Evolutionary conservation across 2,329 filamentous ascomycete genomes (phyloP).

Genomic region (Myriosclerotinia curreyana): DNA sequence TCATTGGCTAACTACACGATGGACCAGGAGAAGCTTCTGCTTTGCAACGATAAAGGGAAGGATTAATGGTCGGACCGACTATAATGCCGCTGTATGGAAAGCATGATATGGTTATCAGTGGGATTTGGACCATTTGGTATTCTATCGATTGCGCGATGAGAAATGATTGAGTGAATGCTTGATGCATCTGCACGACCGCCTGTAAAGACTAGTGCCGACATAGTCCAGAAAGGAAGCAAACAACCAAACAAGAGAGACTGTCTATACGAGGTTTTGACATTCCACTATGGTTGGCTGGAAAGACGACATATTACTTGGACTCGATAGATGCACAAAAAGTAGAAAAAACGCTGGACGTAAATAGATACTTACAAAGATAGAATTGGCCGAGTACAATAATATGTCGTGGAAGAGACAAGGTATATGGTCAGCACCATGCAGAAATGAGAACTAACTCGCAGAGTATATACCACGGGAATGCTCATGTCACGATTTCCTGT

Average conservation of each 20-base stretch:
- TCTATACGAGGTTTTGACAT: background rate
- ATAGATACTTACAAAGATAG: background rate
- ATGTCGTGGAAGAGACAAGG: background rate
- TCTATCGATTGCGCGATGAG: background rate
- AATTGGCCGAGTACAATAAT: background rate
- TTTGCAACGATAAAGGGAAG: background rate
- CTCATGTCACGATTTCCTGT: background rate
- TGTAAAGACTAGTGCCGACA: background rate
- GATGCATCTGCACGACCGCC: background rate
- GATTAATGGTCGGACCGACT: background rate
- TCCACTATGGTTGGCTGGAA: background rate
- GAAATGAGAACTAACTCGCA: background rate
- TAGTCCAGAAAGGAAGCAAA: background rate
- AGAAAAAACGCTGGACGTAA: background rate
- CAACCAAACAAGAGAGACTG: background rate
- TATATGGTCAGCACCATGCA: background rate
- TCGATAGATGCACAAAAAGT: background rate
- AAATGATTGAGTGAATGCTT: background rate
- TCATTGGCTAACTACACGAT: slow-evolving; percentile 10
- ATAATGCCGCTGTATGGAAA: background rate
- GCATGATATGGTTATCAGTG: background rate
- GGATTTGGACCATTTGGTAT: background rate
- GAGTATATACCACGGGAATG: background rate
- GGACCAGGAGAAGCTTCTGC: background rate
- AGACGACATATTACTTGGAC: background rate